These are phyloP conservation scores for Leccinum subfulvum DNA, from an alignment of 1,284 basidiomycete genomes.

Conservation along the genomic window DNA sequence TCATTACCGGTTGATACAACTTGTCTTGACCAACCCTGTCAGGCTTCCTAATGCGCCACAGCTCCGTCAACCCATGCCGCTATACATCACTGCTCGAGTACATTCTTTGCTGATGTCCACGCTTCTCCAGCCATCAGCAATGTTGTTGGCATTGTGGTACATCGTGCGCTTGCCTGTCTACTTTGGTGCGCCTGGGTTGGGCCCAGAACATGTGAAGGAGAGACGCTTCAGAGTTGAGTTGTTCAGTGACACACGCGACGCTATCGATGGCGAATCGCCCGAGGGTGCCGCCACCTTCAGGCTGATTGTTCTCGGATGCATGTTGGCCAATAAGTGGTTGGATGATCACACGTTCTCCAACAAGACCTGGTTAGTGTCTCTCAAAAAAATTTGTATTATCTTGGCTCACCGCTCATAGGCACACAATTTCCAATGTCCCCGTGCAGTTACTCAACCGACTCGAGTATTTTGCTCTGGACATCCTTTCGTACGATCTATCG, in stretches of 20 bases:
- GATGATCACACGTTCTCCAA: conserved; percentile 92
- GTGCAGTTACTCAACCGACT: conserved; percentile 66
- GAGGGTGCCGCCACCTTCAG: conserved; percentile 65
- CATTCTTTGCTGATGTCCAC: conserved; percentile 77
- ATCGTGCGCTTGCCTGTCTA: conserved; percentile 77
- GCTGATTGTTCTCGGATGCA: conserved; percentile 78
- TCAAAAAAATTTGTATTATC: neutral
- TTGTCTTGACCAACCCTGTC: conserved; percentile 18
- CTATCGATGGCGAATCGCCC: conserved; percentile 49
- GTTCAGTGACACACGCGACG: conserved; percentile 46
- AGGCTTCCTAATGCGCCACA: conserved; percentile 36
- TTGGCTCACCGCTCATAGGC: conserved; percentile 45
- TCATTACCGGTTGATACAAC: conserved; percentile 2
- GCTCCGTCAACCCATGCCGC: conserved; percentile 41
- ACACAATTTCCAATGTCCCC: conserved; percentile 73
- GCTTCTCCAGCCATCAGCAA: conserved; percentile 75
- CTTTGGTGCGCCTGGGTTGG: conserved; percentile 45
- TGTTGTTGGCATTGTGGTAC: conserved; percentile 81
- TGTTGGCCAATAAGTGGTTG: conserved; percentile 90
- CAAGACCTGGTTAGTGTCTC: conserved; percentile 76
- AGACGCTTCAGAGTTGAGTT: conserved; percentile 61
- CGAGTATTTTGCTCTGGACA: conserved; percentile 66
- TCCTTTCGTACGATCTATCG: conserved; percentile 67
- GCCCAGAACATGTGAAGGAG: conserved; percentile 54
- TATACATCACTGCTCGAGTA: conserved; percentile 55